These are phyloP conservation scores for Didymella pinodella DNA, from an alignment of 2,329 filamentous ascomycete genomes.

Conservation along the genomic window DNA sequence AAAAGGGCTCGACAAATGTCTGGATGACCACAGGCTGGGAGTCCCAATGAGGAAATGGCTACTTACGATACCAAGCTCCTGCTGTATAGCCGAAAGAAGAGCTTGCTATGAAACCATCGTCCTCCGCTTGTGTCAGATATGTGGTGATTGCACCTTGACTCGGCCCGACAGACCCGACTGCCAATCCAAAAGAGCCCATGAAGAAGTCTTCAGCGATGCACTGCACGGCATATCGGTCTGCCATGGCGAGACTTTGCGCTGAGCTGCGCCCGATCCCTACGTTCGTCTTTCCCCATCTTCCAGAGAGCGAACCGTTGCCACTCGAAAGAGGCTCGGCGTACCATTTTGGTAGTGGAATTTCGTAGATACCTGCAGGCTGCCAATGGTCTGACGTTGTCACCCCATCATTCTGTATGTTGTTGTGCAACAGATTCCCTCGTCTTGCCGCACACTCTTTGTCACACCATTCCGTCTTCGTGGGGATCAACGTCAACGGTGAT, in stretches of 20 bases:
- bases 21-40: no score
- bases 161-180: slow-evolving; percentile 20
- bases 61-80: no score
- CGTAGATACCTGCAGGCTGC: no score
- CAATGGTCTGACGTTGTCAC: no score
- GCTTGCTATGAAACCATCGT: no score
- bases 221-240: slow-evolving; percentile 29
- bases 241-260: slow-evolving; percentile 12
- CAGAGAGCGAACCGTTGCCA: slow-evolving; percentile 19
- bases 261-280: slow-evolving; percentile 41
- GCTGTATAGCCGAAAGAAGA: no score
- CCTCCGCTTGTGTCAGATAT: no score
- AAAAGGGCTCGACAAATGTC: no score
- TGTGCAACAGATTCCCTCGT: slow-evolving; percentile 37
- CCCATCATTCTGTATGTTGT: slow-evolving; percentile 1
- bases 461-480: slow-evolving; percentile 40
- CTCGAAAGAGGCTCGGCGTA: slow-evolving; percentile 16
- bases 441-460: slow-evolving; percentile 32
- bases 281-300: slow-evolving; percentile 32
- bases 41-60: no score
- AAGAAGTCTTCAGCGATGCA: slow-evolving; percentile 36
- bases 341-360: slow-evolving; percentile 21
- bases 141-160: slow-evolving; percentile 4
- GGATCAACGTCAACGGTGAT: slow-evolving; percentile 36
- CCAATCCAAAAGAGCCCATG: slow-evolving; percentile 45